These are phyloP conservation scores for Aureobasidium sp. DNA, from an alignment of 2,329 filamentous ascomycete genomes.

Conservation along the genomic window DNA sequence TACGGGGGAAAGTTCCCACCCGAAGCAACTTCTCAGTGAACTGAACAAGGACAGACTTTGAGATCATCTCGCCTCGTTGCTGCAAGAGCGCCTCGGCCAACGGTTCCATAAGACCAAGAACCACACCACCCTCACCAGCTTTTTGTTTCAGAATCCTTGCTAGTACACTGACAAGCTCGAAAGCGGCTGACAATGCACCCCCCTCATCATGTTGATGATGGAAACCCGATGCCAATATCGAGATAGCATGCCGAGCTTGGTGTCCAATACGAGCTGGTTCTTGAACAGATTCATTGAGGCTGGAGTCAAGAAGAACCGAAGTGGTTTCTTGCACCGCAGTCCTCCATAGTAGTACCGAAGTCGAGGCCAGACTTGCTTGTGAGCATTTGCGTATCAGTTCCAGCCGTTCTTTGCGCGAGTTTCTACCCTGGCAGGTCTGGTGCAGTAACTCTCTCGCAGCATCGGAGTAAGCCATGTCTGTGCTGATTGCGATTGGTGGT, in stretches of 20 bases:
- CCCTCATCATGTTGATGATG: background rate
- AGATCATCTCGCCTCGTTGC: background rate
- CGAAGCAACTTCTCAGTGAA: conserved; percentile 18
- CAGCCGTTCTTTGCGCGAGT: conserved; percentile 13
- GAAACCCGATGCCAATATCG: conserved; percentile 3
- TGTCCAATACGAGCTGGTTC: conserved; percentile 9
- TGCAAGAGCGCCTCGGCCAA: conserved; percentile 7
- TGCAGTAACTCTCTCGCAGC: conserved; percentile 6
- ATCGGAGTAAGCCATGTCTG: background rate
- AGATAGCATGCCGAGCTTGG: conserved; percentile 6
- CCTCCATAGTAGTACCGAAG: background rate
- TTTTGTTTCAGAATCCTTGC: conserved; percentile 2
- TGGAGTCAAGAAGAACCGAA: background rate
- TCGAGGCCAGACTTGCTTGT: background rate
- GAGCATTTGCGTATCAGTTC: conserved; percentile 15
- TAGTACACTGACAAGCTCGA: background rate
- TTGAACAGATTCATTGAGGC: conserved; percentile 1
- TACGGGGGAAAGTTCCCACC: conserved; percentile 43
- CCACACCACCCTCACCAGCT: conserved; percentile 12
- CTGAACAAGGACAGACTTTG: conserved; percentile 4
- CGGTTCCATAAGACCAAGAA: conserved; percentile 13
- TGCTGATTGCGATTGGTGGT: conserved; percentile 1
- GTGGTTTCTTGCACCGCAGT: background rate
- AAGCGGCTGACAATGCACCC: background rate
- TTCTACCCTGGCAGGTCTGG: conserved; percentile 4